Conservation (phyloP, 2,329 filamentous ascomycete genomes). For the Biscogniauxia marginata region DNA sequence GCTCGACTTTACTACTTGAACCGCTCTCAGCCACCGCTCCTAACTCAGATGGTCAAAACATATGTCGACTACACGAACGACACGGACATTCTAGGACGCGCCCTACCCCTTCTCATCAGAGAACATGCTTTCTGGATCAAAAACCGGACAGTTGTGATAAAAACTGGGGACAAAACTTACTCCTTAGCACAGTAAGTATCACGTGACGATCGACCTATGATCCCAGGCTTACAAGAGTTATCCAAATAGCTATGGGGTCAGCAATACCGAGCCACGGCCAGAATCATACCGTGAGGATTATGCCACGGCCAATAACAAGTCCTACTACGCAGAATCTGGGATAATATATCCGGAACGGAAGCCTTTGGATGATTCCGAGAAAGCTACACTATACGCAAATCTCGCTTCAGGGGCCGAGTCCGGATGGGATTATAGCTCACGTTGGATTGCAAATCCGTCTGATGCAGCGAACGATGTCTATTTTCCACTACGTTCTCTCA, state of each 20-base stretch:
- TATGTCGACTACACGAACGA: conserved; percentile 67
- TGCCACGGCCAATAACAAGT: conserved; percentile 61
- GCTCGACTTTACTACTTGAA: conserved; percentile 68
- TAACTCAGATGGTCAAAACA: conserved; percentile 64
- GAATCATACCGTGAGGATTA: conserved; percentile 68
- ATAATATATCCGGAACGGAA: conserved; percentile 54
- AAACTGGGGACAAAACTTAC: conserved; percentile 46
- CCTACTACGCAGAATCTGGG: conserved; percentile 59
- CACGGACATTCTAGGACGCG: conserved; percentile 56
- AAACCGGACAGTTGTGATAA: conserved; percentile 58
- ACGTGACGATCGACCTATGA: not conserved
- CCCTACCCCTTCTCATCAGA: conserved; percentile 60
- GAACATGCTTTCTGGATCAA: conserved; percentile 63
- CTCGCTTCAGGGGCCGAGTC: conserved; percentile 65
- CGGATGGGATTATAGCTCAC: conserved; percentile 62
- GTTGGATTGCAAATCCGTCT: conserved; percentile 56
- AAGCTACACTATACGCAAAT: conserved; percentile 56
- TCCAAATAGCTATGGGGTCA: conserved; percentile 50
- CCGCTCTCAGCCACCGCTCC: conserved; percentile 64
- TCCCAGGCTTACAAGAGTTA: not conserved
- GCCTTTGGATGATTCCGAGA: conserved; percentile 51
- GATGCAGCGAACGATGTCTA: conserved; percentile 60
- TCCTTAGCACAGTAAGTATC: conserved; percentile 52
- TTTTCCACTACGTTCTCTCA: conserved; percentile 65
- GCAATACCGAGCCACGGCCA: conserved; percentile 64